Evolutionary conservation across 495 filamentous ascomycete genomes (phyloP).

Genomic region (Penicillium tannophilum): DNA sequence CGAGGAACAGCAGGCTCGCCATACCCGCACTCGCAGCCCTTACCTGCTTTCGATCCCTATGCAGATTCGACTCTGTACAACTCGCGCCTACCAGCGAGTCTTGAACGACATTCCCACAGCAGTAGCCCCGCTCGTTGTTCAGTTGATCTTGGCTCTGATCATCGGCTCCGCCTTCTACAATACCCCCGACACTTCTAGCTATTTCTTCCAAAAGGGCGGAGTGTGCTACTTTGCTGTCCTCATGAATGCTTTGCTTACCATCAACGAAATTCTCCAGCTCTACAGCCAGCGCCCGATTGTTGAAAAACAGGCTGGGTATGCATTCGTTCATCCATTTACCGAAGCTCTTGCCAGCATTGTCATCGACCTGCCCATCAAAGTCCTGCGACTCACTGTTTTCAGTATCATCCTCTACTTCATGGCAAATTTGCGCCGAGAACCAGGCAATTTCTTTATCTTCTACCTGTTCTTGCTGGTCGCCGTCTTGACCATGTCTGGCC

Average conservation of each 20-base stretch:
- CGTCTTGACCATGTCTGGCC: constrained; percentile 53
- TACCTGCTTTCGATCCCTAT: constrained; percentile 48
- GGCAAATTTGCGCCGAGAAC: constrained; percentile 43
- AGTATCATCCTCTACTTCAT: constrained; percentile 60
- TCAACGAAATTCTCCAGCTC: constrained; percentile 58
- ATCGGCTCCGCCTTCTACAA: constrained; percentile 82
- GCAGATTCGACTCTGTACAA: constrained; percentile 50
- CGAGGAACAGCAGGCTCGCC: constrained; percentile 31
- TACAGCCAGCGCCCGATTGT: constrained; percentile 61
- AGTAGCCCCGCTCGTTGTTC: constrained; percentile 68
- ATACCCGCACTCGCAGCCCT: constrained; percentile 37
- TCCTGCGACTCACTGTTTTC: constrained; percentile 46
- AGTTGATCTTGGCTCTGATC: constrained; percentile 73
- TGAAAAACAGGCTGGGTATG: constrained; percentile 61
- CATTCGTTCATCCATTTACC: constrained; percentile 61
- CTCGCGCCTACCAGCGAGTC: constrained; percentile 53
- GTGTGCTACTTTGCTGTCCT: constrained; percentile 87
- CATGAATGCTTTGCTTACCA: constrained; percentile 48
- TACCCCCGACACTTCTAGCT: constrained; percentile 22
- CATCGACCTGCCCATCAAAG: constrained; percentile 56
- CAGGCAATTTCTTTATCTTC: constrained; percentile 59
- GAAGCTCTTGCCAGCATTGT: constrained; percentile 58
- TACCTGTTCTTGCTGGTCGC: constrained; percentile 50
- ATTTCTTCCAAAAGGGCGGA: constrained; percentile 55
- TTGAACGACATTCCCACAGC: constrained; percentile 71